A percentile compares a stretch with the other conserved stretches of the same genome.
phyloP scores from a whole-genome alignment of 345 rosid species.

The Streptanthus diversifolius region DNA sequence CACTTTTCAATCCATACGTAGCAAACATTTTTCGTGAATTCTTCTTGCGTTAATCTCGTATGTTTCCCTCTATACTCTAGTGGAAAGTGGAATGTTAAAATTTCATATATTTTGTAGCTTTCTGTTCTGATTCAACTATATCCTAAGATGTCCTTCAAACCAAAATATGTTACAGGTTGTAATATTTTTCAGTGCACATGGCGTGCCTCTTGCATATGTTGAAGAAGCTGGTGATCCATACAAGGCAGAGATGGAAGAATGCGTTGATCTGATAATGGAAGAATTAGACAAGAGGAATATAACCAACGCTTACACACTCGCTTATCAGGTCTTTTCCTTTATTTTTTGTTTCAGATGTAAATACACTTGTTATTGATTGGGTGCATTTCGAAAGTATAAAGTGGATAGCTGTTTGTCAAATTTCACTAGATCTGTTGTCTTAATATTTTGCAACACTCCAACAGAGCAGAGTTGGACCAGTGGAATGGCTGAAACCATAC shows the following conservation, averaged over 20 bases:
- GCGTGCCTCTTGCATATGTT: constrained; percentile 98
- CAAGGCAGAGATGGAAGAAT: constrained; percentile 99
- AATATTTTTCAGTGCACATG: constrained; percentile 98
- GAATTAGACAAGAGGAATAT: constrained; percentile 85
- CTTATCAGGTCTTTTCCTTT: constrained; percentile 71
- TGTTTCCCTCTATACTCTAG: background rate
- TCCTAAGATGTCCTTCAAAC: constrained; percentile 28
- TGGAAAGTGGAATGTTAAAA: background rate
- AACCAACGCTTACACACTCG: constrained; percentile 74
- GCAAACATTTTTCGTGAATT: background rate
- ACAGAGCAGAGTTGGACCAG: constrained; percentile 99
- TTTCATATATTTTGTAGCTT: background rate
- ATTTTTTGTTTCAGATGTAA: too few relatives aligned
- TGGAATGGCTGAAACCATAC: constrained; percentile 99
- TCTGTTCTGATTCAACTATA: constrained; percentile 13
- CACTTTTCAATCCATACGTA: background rate
- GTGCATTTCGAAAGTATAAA: background rate
- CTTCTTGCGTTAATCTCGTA: background rate
- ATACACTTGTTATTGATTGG: background rate
- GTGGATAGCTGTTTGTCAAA: background rate
- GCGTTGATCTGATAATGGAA: constrained; percentile 92
- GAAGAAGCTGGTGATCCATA: constrained; percentile 99
- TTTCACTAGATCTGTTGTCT: background rate
- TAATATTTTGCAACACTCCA: constrained; percentile 21
- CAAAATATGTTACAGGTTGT: constrained; percentile 58